Evolutionary conservation across 2,329 filamentous ascomycete genomes (phyloP), one percentile per base, ranked within the genome.

Genomic region (Colletotrichum salicis): DNA sequence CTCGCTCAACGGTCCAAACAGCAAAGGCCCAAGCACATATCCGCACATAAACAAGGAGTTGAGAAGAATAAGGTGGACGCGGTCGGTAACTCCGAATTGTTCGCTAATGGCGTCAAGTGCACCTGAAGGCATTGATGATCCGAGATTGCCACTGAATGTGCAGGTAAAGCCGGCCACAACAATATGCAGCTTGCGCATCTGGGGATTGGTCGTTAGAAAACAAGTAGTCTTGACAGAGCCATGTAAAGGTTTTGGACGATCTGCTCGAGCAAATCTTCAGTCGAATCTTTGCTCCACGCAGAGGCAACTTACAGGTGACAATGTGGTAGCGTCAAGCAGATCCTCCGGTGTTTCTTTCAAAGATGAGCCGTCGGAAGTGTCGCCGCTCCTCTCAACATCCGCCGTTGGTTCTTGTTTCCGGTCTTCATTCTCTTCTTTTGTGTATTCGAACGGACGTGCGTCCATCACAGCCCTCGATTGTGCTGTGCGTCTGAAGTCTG

Each of bases 11-110:
- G 80, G 80, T 0, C 79, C 80, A 45, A 81, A 80, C 15, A 82
- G 73, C 1, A 82, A 74, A 29, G 80, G 80, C 2, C 80, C 79
- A 1, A 82, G 71, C 6, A 81, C 80, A 48, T 81, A 81, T 33
- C 80, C 80, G 37, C 76, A 75, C 80, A 81, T 81, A 57, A 80
- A 81, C 2, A 81, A 74, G 11, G 80, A 81, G 76, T 81, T 81
- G 69, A 81, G 78, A 3, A 81, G 76, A 10, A 76, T 77, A 12
- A 81, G 78, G 19, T 79, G 74, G 5, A 77, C 62, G 31, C 74
- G 75, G 51, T 74, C 56, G 5, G 76, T 68, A 55, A 81, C 77
- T 15, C 63, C 51, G 60, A 81, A 81, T 15, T 76, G 73, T 7
- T 76, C 74, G 19, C 78, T 71, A 37, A 81, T 80, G 70, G 78